Percentiles rank a stretch among this genome's conserved stretches.
These are phyloP conservation scores for Cladochytrium replicatum DNA, from an alignment of 192 early-diverging fungal species.

Conservation along the genomic window DNA sequence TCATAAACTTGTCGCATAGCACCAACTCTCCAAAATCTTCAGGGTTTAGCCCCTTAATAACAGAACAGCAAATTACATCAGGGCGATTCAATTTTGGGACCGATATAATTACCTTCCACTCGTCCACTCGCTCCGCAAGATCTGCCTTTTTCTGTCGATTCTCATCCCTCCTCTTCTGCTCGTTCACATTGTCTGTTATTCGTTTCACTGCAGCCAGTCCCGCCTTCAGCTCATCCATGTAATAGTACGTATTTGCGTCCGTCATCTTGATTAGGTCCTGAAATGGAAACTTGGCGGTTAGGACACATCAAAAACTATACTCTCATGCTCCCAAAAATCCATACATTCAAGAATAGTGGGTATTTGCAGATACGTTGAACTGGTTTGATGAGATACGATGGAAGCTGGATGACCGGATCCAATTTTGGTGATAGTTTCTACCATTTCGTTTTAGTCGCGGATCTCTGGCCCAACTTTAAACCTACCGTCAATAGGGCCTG, in stretches of 20 bases:
- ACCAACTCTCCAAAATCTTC: constrained; percentile 69
- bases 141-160: constrained; percentile 73
- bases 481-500: background rate
- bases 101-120: constrained; percentile 63
- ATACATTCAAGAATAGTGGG: constrained; percentile 72
- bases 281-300: constrained; percentile 1
- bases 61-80: background rate
- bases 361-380: constrained; percentile 98
- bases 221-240: constrained; percentile 38
- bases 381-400: constrained; percentile 91
- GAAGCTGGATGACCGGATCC: constrained; percentile 79
- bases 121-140: constrained; percentile 73
- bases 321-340: constrained; percentile 6
- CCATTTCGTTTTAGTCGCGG: constrained; percentile 6
- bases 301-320: background rate
- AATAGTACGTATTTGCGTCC: constrained; percentile 21
- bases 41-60: constrained; percentile 50
- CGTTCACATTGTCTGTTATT: constrained; percentile 84
- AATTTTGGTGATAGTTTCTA: constrained; percentile 55
- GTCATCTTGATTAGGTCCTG: constrained; percentile 38
- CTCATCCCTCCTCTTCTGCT: constrained; percentile 78
- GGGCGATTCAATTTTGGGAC: constrained; percentile 1
- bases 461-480: background rate
- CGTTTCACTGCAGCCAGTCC: constrained; percentile 76
- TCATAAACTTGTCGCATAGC: constrained; percentile 78